Evolutionary conservation across 345 rosid species (phyloP).

Genomic region (Gossypium turneri): DNA sequence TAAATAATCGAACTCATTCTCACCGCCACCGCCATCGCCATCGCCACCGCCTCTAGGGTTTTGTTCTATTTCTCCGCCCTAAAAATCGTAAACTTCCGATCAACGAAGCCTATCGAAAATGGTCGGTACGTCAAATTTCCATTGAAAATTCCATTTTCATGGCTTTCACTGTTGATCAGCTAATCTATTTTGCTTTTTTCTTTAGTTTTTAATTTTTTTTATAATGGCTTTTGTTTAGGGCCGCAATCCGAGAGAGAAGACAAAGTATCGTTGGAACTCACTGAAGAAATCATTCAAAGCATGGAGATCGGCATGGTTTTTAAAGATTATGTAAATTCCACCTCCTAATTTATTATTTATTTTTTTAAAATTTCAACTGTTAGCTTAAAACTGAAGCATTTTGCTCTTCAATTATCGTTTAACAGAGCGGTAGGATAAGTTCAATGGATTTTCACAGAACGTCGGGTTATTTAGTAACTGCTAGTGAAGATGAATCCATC

Average conservation of each 20-base stretch:
- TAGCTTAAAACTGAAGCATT: neutral
- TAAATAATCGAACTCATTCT: neutral
- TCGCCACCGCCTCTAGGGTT: neutral
- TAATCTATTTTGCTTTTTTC: neutral
- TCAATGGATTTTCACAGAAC: constrained; percentile 91
- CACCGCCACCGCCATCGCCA: neutral
- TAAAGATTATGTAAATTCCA: constrained; percentile 61
- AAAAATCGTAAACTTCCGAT: neutral
- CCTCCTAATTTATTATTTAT: neutral
- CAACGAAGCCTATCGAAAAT: constrained; percentile 12
- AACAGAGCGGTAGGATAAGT: constrained; percentile 78
- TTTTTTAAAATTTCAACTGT: neutral
- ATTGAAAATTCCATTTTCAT: neutral
- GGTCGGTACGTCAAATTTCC: constrained; percentile 29
- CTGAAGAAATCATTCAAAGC: constrained; percentile 79
- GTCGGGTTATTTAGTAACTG: constrained; percentile 81
- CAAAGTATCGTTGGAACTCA: constrained; percentile 68
- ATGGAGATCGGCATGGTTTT: constrained; percentile 92
- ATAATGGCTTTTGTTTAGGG: constrained; percentile 21
- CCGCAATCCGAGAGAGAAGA: constrained; percentile 56
- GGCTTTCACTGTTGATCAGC: neutral
- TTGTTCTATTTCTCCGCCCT: neutral
- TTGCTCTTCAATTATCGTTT: neutral
- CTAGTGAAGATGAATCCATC: constrained; percentile 95
- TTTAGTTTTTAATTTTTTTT: neutral